These are phyloP conservation scores for Rhizopus arrhizus DNA, from an alignment of 371 early-diverging fungal species.

Conservation along the genomic window DNA sequence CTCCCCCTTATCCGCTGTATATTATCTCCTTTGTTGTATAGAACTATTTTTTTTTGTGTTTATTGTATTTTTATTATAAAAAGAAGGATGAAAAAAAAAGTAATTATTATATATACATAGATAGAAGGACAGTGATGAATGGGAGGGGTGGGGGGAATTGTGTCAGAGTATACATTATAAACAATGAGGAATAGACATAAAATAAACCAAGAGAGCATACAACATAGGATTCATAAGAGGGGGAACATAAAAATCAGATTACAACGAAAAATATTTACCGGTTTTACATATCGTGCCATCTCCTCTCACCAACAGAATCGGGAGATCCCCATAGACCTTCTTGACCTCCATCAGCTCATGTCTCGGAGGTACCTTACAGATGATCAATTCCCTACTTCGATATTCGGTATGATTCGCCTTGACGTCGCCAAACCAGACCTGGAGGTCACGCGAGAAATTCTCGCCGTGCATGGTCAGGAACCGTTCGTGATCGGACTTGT, in stretches of 20 bases:
- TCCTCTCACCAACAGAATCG: slow-evolving; percentile 44
- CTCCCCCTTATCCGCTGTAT: neutral
- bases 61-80: neutral
- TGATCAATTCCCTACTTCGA: slow-evolving; percentile 38
- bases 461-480: slow-evolving; percentile 45
- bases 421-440: slow-evolving; percentile 69
- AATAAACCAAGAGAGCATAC: neutral
- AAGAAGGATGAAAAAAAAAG: slow-evolving; percentile 1
- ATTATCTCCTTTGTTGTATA: neutral
- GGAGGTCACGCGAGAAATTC: slow-evolving; percentile 69
- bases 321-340: slow-evolving; percentile 33
- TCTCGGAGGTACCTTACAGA: slow-evolving; percentile 40
- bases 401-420: slow-evolving; percentile 37
- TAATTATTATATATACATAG: neutral
- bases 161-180: neutral
- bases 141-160: neutral
- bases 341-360: slow-evolving; percentile 28
- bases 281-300: slow-evolving; percentile 51
- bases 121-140: neutral
- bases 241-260: neutral
- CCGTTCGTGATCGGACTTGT: neutral
- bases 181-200: neutral
- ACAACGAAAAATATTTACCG: slow-evolving; percentile 33
- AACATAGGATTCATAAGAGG: neutral
- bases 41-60: neutral